Base-by-base conservation (phyloP, 768 basidiomycete species). In the Kwoniella dendrophila region DNA sequence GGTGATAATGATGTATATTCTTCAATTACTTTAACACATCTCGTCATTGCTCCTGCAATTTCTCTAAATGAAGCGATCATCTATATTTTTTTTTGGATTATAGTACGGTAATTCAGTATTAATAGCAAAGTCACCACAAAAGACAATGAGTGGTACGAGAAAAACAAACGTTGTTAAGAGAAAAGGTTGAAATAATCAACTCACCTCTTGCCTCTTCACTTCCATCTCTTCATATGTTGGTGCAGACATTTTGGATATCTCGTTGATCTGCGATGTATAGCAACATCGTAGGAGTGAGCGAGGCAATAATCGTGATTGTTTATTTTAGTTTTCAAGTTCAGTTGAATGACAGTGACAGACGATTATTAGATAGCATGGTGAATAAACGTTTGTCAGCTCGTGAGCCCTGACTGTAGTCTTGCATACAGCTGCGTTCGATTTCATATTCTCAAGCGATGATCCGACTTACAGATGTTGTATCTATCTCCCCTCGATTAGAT, bases 1-100 rank as follows among this genome's bases (percentile, higher is more conserved):
- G 71, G 69, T 38, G 77, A 55, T 18, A 71, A 56, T 3, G 61
- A 47, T 29, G 75, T 67, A 59, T 73, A 78, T 48, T 73, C 75
- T 20, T 75, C 64, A 67, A 77, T 71, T 7, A 69, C 43, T 50
- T 61, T 32, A 20, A 75, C 69, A 54, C 74, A 77, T 11, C 47
- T 52, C 10, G 64, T 64, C 72, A 78, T 73, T 36, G 75, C 76
- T 27, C 70, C 57, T 14, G 74, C 71, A 50, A 76, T 55, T n/a
- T 71, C 65, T 34, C 66, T 40, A 64, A 78, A 70, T 2, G 75
- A 75, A 18, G 70, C 57, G 66, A 77, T 69, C 78, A 80, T 78
- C 76, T 78, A 56, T 26, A 20, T 34, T 29, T 47, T 34, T 20
- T 36, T 5, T 12, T 7, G 66, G 26, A 51, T 51, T 16, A 48